These are phyloP conservation scores for Thelonectria discophora DNA, from an alignment of 2,329 filamentous ascomycete species.

Conservation along the genomic window DNA sequence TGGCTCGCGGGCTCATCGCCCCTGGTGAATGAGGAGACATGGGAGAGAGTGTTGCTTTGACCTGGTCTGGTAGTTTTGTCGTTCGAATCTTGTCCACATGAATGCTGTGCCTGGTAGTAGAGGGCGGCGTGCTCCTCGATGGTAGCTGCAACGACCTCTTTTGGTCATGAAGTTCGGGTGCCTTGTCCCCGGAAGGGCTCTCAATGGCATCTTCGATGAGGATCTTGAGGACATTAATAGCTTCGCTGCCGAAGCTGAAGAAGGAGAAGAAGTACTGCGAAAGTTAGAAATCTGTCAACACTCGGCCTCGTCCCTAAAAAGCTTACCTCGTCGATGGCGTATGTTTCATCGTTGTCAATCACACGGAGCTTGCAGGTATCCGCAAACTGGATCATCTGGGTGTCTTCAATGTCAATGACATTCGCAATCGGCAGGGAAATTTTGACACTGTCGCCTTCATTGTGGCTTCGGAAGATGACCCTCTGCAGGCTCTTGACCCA, in stretches of 20 bases:
- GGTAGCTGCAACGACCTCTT: constrained; percentile 30
- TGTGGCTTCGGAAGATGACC: constrained; percentile 94
- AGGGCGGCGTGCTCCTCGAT: constrained; percentile 37
- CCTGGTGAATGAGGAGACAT: constrained; percentile 54
- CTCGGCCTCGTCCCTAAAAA: neutral
- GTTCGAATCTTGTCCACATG: constrained; percentile 48
- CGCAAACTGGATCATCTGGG: constrained; percentile 87
- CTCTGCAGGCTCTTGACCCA: constrained; percentile 96
- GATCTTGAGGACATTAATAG: constrained; percentile 78
- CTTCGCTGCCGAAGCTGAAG: constrained; percentile 85
- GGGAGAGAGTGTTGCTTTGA: constrained; percentile 69
- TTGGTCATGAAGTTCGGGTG: constrained; percentile 27
- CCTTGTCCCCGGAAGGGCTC: constrained; percentile 43
- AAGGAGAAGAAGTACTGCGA: constrained; percentile 95
- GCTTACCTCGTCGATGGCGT: constrained; percentile 88
- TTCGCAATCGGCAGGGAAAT: constrained; percentile 90
- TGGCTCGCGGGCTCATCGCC: constrained; percentile 62
- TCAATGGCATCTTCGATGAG: constrained; percentile 72
- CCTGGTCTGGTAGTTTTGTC: constrained; percentile 61
- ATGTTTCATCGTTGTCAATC: constrained; percentile 92
- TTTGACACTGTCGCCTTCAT: constrained; percentile 96
- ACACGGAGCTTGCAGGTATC: constrained; percentile 94
- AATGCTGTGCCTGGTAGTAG: constrained; percentile 40
- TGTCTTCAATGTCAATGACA: constrained; percentile 91
- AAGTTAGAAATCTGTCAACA: constrained; percentile 12